Conservation (phyloP, 108 stramenopile genomes). For the Fragilariopsis cylindrus region DNA sequence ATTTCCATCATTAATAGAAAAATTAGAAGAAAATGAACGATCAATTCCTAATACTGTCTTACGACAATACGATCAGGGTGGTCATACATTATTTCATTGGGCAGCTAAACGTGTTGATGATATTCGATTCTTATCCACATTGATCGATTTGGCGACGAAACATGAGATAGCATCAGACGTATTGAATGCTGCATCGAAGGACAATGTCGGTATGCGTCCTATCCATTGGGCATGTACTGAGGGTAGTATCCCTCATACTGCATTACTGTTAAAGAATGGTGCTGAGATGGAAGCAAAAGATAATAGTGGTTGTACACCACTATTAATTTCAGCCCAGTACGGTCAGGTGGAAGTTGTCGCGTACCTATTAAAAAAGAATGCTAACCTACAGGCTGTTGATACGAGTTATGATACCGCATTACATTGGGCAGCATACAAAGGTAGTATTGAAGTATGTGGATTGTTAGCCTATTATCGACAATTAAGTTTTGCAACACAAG, state of each 20-base stretch:
- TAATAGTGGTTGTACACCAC: conserved; percentile 85
- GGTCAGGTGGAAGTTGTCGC: conserved; percentile 92
- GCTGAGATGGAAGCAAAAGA: conserved; percentile 66
- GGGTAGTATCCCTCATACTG: conserved; percentile 76
- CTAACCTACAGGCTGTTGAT: conserved; percentile 79
- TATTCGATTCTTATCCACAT: conserved; percentile 56
- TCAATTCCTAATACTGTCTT: conserved; percentile 16
- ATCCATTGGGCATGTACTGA: conserved; percentile 96
- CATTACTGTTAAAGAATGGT: conserved; percentile 66
- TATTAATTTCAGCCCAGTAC: conserved; percentile 93
- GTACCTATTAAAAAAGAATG: conserved; percentile 80
- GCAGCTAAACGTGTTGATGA: conserved; percentile 88
- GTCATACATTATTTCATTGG: conserved; percentile 93
- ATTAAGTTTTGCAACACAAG: conserved; percentile 43
- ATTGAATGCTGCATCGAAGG: conserved; percentile 32
- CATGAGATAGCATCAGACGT: conserved; percentile 23
- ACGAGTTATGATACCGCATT: conserved; percentile 83
- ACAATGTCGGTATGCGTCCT: conserved; percentile 90
- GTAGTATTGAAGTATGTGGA: conserved; percentile 83
- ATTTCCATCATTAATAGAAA: conserved; percentile 49
- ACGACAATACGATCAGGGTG: conserved; percentile 58
- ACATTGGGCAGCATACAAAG: conserved; percentile 98
- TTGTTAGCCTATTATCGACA: conserved; percentile 69
- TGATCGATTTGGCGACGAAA: conserved; percentile 51
- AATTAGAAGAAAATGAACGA: conserved; percentile 27